Evolutionary conservation across 1,139 yeast species (phyloP).

Genomic region (Nakaseomyces uthaithaninus): DNA sequence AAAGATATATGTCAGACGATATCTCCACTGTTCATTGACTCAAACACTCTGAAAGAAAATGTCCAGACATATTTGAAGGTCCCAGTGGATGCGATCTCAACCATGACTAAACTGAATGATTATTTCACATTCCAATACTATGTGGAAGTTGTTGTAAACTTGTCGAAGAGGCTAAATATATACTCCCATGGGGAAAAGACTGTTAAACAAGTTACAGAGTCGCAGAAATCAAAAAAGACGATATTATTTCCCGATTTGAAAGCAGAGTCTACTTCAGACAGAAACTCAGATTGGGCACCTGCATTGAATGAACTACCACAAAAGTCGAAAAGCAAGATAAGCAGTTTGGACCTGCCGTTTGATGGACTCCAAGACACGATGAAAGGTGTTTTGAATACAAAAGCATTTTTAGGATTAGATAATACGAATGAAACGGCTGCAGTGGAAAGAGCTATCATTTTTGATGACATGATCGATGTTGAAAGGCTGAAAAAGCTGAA

Average conservation of each 20-base stretch:
- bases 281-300: background rate
- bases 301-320: background rate
- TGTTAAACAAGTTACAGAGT: background rate
- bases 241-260: background rate
- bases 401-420: slow-evolving; percentile 5
- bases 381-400: slow-evolving; percentile 12
- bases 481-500: slow-evolving; percentile 66
- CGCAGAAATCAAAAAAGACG: background rate
- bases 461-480: slow-evolving; percentile 55
- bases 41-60: slow-evolving; percentile 48
- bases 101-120: slow-evolving; percentile 58
- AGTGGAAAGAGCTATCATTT: slow-evolving; percentile 20
- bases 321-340: background rate
- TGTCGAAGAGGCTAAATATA: slow-evolving; percentile 41
- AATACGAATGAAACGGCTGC: background rate
- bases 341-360: slow-evolving; percentile 12
- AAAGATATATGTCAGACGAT: slow-evolving; percentile 76
- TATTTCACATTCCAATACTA: slow-evolving; percentile 77
- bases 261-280: background rate
- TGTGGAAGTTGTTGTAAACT: slow-evolving; percentile 69
- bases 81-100: slow-evolving; percentile 82
- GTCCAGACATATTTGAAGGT: slow-evolving; percentile 58
- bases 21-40: slow-evolving; percentile 73
- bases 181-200: slow-evolving; percentile 18
- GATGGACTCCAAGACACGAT: slow-evolving; percentile 16